A percentile compares a stretch with the other conserved stretches of the same genome.
These are phyloP conservation scores for Trichoderma citrinoviride DNA, from an alignment of 2,329 filamentous ascomycete species.

Conservation along the genomic window DNA sequence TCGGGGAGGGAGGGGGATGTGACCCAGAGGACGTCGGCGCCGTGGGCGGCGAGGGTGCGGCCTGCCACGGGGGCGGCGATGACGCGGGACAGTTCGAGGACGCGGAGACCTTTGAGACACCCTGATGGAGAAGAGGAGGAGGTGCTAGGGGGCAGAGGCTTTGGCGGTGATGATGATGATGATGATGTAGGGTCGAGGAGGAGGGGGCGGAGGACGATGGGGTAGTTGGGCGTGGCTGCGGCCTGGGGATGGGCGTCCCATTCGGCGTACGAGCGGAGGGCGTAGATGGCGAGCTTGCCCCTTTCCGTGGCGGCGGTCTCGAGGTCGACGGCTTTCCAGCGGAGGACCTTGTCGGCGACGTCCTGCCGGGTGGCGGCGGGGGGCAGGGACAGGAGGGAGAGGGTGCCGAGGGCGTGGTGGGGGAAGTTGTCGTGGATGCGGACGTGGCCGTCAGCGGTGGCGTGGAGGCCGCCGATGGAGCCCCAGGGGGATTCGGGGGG, in stretches of 20 bases:
- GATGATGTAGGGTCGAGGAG: no score
- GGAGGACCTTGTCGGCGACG: constrained; percentile 37
- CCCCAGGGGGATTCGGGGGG: constrained; percentile 37
- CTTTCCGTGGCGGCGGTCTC: constrained; percentile 44
- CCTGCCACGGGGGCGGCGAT: constrained; percentile 69
- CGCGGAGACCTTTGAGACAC: constrained; percentile 58
- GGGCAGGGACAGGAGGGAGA: constrained; percentile 43
- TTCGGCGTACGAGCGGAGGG: constrained; percentile 47
- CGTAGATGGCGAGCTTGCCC: constrained; percentile 45
- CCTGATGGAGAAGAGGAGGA: not conserved
- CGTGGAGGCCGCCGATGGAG: constrained; percentile 51
- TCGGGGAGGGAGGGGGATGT: constrained; percentile 63
- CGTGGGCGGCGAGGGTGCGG: constrained; percentile 66
- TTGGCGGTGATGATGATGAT: not conserved
- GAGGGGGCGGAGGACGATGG: constrained; percentile 44
- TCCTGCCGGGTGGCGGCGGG: constrained; percentile 36
- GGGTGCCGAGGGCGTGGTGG: constrained; percentile 46
- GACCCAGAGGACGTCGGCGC: constrained; percentile 68
- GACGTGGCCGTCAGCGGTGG: constrained; percentile 49
- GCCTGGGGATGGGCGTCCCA: constrained; percentile 53
- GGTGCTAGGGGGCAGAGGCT: not conserved
- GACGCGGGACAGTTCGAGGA: constrained; percentile 69
- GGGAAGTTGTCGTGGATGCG: constrained; percentile 55
- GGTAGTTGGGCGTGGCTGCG: constrained; percentile 42
- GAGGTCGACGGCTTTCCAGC: constrained; percentile 47